Conservation (phyloP, 1,139 yeast species). For the Yamadazyma pseudoaaseri region DNA sequence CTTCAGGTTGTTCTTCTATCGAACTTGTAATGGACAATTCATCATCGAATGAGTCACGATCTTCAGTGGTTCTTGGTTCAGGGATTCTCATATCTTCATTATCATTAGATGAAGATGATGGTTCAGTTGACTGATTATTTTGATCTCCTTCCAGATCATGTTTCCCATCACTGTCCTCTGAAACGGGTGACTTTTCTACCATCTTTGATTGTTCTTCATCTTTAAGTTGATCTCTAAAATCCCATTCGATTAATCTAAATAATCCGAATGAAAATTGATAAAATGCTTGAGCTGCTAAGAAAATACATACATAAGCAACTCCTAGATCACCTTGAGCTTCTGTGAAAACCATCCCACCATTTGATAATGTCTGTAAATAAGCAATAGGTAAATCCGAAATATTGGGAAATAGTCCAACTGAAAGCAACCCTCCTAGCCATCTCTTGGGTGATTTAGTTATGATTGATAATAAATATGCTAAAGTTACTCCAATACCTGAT, state of each 20-base stretch:
- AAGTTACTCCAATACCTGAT: slow-evolving; percentile 35
- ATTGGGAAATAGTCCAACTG: slow-evolving; percentile 64
- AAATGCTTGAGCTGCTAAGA: slow-evolving; percentile 67
- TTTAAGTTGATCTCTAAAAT: slow-evolving; percentile 44
- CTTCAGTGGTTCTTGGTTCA: slow-evolving; percentile 7
- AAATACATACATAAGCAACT: slow-evolving; percentile 82
- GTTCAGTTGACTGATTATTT: neutral
- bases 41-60: slow-evolving; percentile 18
- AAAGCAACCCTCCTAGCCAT: slow-evolving; percentile 79
- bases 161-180: slow-evolving; percentile 4
- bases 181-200: neutral
- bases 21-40: slow-evolving; percentile 20
- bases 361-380: slow-evolving; percentile 74
- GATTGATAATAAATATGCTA: slow-evolving; percentile 34
- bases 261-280: slow-evolving; percentile 78
- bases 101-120: neutral
- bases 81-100: too few relatives aligned
- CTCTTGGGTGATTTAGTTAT: slow-evolving; percentile 56
- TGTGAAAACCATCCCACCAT: slow-evolving; percentile 58
- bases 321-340: slow-evolving; percentile 68
- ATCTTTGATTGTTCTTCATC: slow-evolving; percentile 14
- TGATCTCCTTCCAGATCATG: slow-evolving; percentile 4
- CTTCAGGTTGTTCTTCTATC: slow-evolving; percentile 7
- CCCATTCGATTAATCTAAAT: slow-evolving; percentile 67
- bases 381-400: slow-evolving; percentile 89